Percentiles rank a stretch among this genome's conserved stretches.
Evolutionary conservation across 331 rosid species (phyloP).

Genomic region (Malus hybrid): DNA sequence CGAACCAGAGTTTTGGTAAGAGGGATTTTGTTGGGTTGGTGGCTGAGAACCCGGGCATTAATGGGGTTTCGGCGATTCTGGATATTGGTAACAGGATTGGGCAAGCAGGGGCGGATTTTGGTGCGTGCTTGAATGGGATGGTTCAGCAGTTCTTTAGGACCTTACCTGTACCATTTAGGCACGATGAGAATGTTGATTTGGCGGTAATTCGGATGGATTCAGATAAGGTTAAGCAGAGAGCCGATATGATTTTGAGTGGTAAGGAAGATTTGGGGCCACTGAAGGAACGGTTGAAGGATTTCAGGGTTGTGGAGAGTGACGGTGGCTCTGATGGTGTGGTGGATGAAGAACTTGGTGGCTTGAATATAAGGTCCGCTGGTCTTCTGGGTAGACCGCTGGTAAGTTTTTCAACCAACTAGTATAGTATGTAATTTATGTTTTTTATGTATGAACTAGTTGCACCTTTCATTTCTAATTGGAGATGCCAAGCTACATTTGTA

Average conservation of each 20-base stretch:
- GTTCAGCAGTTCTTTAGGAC: constrained; percentile 87
- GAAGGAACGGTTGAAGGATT: constrained; percentile 48
- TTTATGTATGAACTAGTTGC: not conserved
- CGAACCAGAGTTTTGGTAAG: constrained; percentile 47
- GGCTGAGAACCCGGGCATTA: constrained; percentile 34
- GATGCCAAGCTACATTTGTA: not conserved
- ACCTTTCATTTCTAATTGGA: not conserved
- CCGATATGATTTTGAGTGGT: constrained; percentile 34
- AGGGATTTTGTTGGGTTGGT: constrained; percentile 59
- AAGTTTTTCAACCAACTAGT: not conserved
- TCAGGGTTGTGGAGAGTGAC: constrained; percentile 49
- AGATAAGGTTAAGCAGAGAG: constrained; percentile 41
- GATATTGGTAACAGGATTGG: constrained; percentile 87
- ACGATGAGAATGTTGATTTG: constrained; percentile 35
- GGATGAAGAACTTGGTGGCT: constrained; percentile 60
- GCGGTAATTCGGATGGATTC: constrained; percentile 34
- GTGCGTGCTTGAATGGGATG: constrained; percentile 87
- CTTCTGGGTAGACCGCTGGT: constrained; percentile 81
- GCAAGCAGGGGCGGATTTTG: constrained; percentile 87
- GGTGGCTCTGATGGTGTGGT: constrained; percentile 37
- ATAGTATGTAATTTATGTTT: not conserved
- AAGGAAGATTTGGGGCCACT: constrained; percentile 49
- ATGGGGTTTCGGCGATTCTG: constrained; percentile 74
- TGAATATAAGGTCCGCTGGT: constrained; percentile 60
- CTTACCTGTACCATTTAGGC: constrained; percentile 70